Conservation (phyloP, 2,329 filamentous ascomycete genomes). For the Diplodia scrobiculata region DNA sequence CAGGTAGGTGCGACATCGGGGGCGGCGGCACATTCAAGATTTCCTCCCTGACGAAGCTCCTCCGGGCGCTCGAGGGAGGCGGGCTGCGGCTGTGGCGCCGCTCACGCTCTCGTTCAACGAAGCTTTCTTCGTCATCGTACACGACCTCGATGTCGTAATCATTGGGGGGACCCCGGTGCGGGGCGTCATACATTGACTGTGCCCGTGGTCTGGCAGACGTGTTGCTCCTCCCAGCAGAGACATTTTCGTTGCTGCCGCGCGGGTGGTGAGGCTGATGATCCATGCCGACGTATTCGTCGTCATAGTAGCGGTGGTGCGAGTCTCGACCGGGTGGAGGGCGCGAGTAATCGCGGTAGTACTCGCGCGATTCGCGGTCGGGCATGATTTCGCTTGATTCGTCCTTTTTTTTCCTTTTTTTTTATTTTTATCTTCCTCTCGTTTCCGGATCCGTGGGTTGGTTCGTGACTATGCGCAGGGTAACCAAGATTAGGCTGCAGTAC, state of each 20-base stretch:
- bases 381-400: background rate
- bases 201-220: conserved; percentile 7
- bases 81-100: background rate
- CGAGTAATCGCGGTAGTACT: conserved; percentile 25
- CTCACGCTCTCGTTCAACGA: background rate
- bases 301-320: conserved; percentile 1
- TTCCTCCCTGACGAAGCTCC: conserved; percentile 2
- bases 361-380: conserved; percentile 13
- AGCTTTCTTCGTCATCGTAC: background rate
- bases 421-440: background rate
- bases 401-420: background rate
- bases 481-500: background rate
- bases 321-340: conserved; percentile 6
- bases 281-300: conserved; percentile 25
- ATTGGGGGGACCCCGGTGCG: background rate
- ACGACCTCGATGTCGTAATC: conserved; percentile 14
- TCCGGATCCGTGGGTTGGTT: background rate
- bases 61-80: background rate
- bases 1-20: background rate
- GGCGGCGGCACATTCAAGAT: background rate
- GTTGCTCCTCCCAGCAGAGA: background rate
- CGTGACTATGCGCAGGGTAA: background rate
- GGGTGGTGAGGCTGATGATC: conserved; percentile 2
- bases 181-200: conserved; percentile 3
- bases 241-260: background rate